Conservation (phyloP, 768 basidiomycete genomes). For the Asterophora lycoperdoides region DNA sequence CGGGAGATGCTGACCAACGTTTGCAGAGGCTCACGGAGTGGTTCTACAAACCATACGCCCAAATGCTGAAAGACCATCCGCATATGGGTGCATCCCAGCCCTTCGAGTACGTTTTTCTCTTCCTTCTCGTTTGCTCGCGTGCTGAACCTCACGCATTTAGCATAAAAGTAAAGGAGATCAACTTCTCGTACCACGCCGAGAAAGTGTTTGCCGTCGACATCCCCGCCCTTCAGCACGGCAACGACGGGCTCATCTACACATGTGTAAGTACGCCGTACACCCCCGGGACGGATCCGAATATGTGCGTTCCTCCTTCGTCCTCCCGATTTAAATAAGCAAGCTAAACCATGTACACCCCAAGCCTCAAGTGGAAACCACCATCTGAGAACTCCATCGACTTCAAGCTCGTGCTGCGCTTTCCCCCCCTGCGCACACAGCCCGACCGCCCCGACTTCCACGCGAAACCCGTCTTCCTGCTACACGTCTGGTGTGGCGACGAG, state of each 20-base stretch:
- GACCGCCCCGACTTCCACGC: slow-evolving; percentile 71
- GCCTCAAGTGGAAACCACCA: slow-evolving; percentile 98
- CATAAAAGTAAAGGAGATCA: slow-evolving; percentile 84
- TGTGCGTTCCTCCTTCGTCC: slow-evolving; percentile 46
- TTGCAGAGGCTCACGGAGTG: slow-evolving; percentile 71
- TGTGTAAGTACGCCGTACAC: slow-evolving; percentile 81
- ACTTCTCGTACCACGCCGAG: slow-evolving; percentile 81
- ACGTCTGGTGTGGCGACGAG: slow-evolving; percentile 77
- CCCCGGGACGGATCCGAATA: slow-evolving; percentile 81
- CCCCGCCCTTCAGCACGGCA: slow-evolving; percentile 82
- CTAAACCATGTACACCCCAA: slow-evolving; percentile 28
- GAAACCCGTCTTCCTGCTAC: slow-evolving; percentile 82
- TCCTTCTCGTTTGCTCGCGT: not conserved
- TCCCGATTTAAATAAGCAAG: not conserved
- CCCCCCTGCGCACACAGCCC: slow-evolving; percentile 51
- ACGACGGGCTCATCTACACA: slow-evolving; percentile 96
- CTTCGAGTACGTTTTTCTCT: slow-evolving; percentile 69
- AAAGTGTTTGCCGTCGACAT: slow-evolving; percentile 83
- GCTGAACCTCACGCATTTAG: slow-evolving; percentile 35
- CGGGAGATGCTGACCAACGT: slow-evolving; percentile 5
- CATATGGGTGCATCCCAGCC: slow-evolving; percentile 61
- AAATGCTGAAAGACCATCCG: slow-evolving; percentile 66
- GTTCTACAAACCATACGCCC: slow-evolving; percentile 78
- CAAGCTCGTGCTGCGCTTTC: slow-evolving; percentile 92
- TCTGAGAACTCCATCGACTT: slow-evolving; percentile 98